phyloP scores from a whole-genome alignment of 352 stramenopile genomes.

The Stramenopiles sp. region DNA sequence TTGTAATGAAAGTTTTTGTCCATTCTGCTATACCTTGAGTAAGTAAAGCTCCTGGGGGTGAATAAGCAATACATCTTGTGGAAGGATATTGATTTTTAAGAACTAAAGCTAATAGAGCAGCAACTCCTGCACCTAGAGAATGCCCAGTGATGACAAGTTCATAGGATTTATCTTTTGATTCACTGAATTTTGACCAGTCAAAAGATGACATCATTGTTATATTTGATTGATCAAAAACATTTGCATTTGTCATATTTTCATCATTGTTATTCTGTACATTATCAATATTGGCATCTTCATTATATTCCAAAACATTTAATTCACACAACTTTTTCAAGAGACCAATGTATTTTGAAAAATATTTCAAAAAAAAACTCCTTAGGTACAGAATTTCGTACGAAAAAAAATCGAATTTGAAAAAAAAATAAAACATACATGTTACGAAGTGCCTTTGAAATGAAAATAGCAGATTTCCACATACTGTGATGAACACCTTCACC shows the following conservation, averaged over 20 bases:
- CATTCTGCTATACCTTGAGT: conserved; percentile 10
- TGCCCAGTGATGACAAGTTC: conserved; percentile 32
- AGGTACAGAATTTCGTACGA: too few relatives aligned
- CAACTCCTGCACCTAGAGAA: conserved; percentile 34
- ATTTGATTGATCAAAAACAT: background rate
- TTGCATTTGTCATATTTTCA: background rate
- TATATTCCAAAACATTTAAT: too few relatives aligned
- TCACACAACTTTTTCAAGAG: too few relatives aligned
- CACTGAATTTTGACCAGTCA: background rate
- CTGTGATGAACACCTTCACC: too few relatives aligned
- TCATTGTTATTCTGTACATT: background rate
- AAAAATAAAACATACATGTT: too few relatives aligned
- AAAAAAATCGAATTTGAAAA: too few relatives aligned
- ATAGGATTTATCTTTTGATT: conserved; percentile 14
- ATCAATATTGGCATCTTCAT: background rate
- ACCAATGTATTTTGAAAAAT: too few relatives aligned
- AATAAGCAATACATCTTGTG: conserved; percentile 21
- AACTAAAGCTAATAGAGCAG: conserved; percentile 26
- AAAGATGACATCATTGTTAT: conserved; percentile 1
- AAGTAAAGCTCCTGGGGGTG: conserved; percentile 12
- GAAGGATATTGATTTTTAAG: conserved; percentile 23
- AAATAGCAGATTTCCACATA: too few relatives aligned
- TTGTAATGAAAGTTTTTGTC: conserved; percentile 11
- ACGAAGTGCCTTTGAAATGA: too few relatives aligned
- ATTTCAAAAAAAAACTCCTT: too few relatives aligned